Percentiles rank a stretch among this genome's conserved stretches.
These are phyloP conservation scores for Rhodamnia argentea DNA, from an alignment of 345 rosid species.

Conservation along the genomic window DNA sequence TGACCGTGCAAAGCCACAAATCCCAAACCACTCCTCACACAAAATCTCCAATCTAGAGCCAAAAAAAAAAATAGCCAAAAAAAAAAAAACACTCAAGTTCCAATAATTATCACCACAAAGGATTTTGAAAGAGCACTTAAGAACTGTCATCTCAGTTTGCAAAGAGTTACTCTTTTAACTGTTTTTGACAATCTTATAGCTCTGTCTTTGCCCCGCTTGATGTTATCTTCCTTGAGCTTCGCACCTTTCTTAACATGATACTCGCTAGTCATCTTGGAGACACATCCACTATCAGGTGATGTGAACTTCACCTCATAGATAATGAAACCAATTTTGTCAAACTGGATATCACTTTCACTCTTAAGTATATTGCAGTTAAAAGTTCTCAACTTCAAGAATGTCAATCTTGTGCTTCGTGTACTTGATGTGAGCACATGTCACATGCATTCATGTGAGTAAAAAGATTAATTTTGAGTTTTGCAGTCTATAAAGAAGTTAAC, in stretches of 20 bases:
- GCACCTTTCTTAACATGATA: not conserved
- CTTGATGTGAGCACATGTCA: not conserved
- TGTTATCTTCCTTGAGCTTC: slow-evolving; percentile 8
- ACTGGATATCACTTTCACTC: not conserved
- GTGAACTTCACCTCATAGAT: not conserved
- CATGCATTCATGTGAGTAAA: no score
- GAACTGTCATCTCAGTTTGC: slow-evolving; percentile 6
- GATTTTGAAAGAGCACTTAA: not conserved
- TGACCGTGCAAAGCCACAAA: not conserved
- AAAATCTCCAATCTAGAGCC: not conserved
- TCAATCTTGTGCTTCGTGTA: slow-evolving; percentile 2
- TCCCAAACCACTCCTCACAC: not conserved
- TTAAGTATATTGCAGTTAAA: not conserved
- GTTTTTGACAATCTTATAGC: slow-evolving; percentile 7
- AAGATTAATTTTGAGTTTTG: accelerated
- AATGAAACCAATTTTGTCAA: not conserved
- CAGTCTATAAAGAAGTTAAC: not conserved
- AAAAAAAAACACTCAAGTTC: not conserved
- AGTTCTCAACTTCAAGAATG: not conserved
- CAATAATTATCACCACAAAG: not conserved
- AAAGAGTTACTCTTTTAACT: slow-evolving; percentile 6
- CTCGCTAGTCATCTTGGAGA: slow-evolving; percentile 5
- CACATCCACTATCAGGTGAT: not conserved
- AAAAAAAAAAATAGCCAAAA: not conserved
- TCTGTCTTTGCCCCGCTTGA: not conserved